These are phyloP conservation scores for Kregervanrija delftensis DNA, from an alignment of 805 yeast species.

Conservation along the genomic window DNA sequence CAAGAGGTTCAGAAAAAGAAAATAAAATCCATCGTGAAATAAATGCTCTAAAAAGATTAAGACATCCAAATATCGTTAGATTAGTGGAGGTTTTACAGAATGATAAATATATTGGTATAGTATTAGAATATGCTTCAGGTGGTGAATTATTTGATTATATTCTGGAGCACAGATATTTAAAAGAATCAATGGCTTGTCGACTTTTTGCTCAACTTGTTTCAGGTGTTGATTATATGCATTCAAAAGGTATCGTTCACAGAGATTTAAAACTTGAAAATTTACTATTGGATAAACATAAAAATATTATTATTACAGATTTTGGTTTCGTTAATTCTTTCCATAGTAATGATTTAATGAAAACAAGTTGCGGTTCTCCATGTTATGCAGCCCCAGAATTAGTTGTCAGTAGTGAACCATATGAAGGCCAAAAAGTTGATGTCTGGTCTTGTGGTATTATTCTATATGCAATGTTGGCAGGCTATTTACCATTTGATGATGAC, in stretches of 20 bases:
- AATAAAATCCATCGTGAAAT: slow-evolving; percentile 89
- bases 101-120: slow-evolving; percentile 94
- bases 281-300: slow-evolving; percentile 76
- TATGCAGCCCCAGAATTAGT: slow-evolving; percentile 98
- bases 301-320: slow-evolving; percentile 82
- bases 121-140: slow-evolving; percentile 93
- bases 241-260: slow-evolving; percentile 73
- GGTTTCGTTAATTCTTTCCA: slow-evolving; percentile 89
- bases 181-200: slow-evolving; percentile 80
- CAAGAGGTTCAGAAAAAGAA: slow-evolving; percentile 79
- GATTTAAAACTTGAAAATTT: slow-evolving; percentile 72
- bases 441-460: slow-evolving; percentile 97
- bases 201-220: slow-evolving; percentile 88
- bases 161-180: slow-evolving; percentile 74
- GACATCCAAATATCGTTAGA: slow-evolving; percentile 90
- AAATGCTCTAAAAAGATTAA: slow-evolving; percentile 75
- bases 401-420: slow-evolving; percentile 77
- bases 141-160: slow-evolving; percentile 96
- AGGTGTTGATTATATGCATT: slow-evolving; percentile 87
- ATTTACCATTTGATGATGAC: slow-evolving; percentile 96
- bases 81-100: slow-evolving; percentile 89
- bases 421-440: slow-evolving; percentile 88
- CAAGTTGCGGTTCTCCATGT: slow-evolving; percentile 96
- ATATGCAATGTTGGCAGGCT: slow-evolving; percentile 96
- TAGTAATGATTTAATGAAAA: slow-evolving; percentile 76